phyloP scores from a whole-genome alignment of 2,329 filamentous ascomycete species.

The Chrysoporthe austroafricana region DNA sequence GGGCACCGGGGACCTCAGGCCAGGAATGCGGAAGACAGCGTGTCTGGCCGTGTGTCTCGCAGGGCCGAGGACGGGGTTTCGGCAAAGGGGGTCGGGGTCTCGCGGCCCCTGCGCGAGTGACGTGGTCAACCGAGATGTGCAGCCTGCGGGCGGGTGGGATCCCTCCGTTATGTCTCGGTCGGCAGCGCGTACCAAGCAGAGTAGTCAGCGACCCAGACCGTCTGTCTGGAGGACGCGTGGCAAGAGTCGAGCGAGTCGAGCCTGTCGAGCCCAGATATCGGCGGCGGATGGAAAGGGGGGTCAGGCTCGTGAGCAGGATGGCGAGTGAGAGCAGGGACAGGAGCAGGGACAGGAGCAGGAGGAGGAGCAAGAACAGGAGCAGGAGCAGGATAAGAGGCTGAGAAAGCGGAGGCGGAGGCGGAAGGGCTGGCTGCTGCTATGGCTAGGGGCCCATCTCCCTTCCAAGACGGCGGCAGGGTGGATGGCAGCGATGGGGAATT shows the following conservation, averaged over 20 bases:
- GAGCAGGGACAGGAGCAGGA: no score
- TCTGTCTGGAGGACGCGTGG: background rate
- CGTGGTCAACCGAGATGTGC: constrained; percentile 6
- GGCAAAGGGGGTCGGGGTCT: background rate
- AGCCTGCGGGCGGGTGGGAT: background rate
- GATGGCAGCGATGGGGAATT: background rate
- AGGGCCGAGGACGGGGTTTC: background rate
- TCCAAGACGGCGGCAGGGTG: background rate
- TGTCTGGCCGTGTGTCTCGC: background rate
- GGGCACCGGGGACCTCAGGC: constrained; percentile 3
- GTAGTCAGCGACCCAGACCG: background rate
- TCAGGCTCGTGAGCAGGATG: background rate
- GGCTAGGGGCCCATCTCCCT: background rate
- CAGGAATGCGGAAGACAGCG: background rate
- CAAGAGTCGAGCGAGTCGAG: background rate
- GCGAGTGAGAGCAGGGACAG: no score
- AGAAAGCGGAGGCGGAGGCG: background rate
- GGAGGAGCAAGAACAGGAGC: background rate
- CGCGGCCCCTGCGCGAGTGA: background rate
- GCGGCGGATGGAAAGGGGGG: background rate
- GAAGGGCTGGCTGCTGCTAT: background rate
- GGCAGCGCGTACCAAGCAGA: background rate
- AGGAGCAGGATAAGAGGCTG: background rate
- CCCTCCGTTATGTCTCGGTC: background rate
- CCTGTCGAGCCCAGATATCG: background rate